A percentile compares a stretch with the other conserved stretches of the same genome.
phyloP scores from a whole-genome alignment of 1,139 yeast genomes.

The Protomyces gravidus region DNA sequence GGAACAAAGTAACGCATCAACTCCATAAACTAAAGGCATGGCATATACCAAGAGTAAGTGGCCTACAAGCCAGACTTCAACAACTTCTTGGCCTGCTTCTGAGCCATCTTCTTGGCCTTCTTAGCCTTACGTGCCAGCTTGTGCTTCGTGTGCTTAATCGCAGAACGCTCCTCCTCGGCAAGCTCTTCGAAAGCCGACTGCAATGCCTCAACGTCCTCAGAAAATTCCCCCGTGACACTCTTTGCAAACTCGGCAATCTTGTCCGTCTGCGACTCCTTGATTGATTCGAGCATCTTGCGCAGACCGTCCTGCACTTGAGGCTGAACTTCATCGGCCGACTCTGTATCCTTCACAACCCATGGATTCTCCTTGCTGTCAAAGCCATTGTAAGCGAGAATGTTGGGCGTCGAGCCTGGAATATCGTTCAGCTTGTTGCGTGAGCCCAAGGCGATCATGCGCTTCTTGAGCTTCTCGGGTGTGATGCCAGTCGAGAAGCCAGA shows the following conservation, averaged over 20 bases:
- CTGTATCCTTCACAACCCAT: slow-evolving; percentile 7
- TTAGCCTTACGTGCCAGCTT: neutral
- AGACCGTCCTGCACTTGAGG: neutral
- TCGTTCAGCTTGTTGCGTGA: slow-evolving; percentile 65
- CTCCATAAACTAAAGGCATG: no score
- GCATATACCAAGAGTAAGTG: neutral
- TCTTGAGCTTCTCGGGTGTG: slow-evolving; percentile 82
- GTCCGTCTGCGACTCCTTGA: neutral
- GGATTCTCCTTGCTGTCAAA: slow-evolving; percentile 26
- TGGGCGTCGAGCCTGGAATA: slow-evolving; percentile 79
- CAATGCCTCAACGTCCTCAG: neutral
- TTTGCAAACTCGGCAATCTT: neutral
- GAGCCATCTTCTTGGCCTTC: neutral
- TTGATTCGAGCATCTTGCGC: neutral
- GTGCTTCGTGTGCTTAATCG: neutral
- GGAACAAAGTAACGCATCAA: no score
- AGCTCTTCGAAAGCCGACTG: neutral
- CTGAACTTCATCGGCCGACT: neutral
- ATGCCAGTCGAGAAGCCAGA: slow-evolving; percentile 64
- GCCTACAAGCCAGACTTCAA: neutral
- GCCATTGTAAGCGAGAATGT: slow-evolving; percentile 85
- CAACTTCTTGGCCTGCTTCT: neutral
- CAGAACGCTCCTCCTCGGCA: neutral
- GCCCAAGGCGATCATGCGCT: slow-evolving; percentile 76
- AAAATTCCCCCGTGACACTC: neutral